These are phyloP conservation scores for Entomortierella lignicola DNA, from an alignment of 192 early-diverging fungal genomes.

Conservation along the genomic window DNA sequence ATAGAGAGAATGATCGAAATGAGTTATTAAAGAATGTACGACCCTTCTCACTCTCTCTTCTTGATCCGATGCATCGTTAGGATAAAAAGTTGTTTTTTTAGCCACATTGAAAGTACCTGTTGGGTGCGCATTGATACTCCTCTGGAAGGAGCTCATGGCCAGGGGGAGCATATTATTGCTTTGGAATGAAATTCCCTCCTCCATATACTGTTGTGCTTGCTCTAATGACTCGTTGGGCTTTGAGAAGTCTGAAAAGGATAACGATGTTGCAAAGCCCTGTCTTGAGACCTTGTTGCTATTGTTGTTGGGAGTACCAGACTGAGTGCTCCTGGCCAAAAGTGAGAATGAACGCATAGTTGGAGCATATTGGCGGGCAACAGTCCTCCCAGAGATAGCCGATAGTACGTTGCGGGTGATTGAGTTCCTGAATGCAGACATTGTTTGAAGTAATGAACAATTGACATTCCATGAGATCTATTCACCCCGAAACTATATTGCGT, in stretches of 20 bases:
- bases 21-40: not conserved
- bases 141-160: constrained; percentile 52
- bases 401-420: constrained; percentile 4
- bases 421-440: constrained; percentile 42
- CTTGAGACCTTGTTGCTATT: constrained; percentile 1
- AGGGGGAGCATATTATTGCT: constrained; percentile 46
- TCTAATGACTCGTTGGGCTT: constrained; percentile 23
- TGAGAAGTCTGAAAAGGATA: constrained; percentile 34
- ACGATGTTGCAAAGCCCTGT: constrained; percentile 29
- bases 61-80: too few species aligned
- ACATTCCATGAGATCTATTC: not conserved
- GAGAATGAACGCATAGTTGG: constrained; percentile 16
- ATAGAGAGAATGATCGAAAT: not conserved
- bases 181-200: constrained; percentile 42
- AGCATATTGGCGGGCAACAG: not conserved
- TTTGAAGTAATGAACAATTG: not conserved
- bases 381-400: constrained; percentile 1
- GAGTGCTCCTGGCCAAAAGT: constrained; percentile 7
- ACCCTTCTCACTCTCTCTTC: too few species aligned
- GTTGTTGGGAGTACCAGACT: not conserved
- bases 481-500: not conserved
- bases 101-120: constrained; percentile 26
- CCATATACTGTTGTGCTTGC: constrained; percentile 46
- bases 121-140: constrained; percentile 48
- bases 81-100: too few species aligned